Evolutionary conservation across 345 rosid genomes (phyloP), one percentile per base, ranked within the genome.

Genomic region (Eucalyptus leucophloia): DNA sequence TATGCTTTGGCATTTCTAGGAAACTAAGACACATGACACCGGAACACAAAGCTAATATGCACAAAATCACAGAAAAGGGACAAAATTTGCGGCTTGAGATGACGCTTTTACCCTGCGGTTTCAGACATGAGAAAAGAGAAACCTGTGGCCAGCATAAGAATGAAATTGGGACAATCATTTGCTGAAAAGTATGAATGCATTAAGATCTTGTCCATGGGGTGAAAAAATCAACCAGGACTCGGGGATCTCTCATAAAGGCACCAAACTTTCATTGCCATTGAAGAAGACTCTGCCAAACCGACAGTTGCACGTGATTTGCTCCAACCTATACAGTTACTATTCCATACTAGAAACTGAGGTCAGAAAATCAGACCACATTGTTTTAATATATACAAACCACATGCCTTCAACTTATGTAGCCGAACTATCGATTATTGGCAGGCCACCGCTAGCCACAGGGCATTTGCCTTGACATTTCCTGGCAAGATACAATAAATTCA

Each of bases 41-140:
- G 15, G 62, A 45, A 26, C 42, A 65, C 23, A 30, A 12, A 88
- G 17, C 47, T 34, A 62, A 26, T 3, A 14, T 26, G 51, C 51
- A 17, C 83, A 37, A 56, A 69, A 69, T 49, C 17, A 67, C 77
- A 80, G 69, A 34, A 28, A 49, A 17, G 24, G 40, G 65, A 7
- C 23, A 54, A 11, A 50, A 50, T 49, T 47, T n/a, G 32, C 6
- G 4, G 58, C 87, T 24, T 13, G 4, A 47, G n/a, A 32, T n/a
- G 19, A 40, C 19, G 40, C 12, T 81, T 60, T 90, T 94, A 96
- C 97, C 87, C 97, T 93, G 92, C 94, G 94, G 91, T 93, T 94
- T 40, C 83, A 40, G 83, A 77, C 83, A 77, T 40, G 24, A 77
- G 30, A 77, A 37, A 77, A 77, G 47, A 77, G 83, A 77, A 77